Percentiles rank a stretch among this genome's conserved stretches.
Evolutionary conservation across 1,284 basidiomycete species (phyloP).

Genomic region (Chiua sp.): DNA sequence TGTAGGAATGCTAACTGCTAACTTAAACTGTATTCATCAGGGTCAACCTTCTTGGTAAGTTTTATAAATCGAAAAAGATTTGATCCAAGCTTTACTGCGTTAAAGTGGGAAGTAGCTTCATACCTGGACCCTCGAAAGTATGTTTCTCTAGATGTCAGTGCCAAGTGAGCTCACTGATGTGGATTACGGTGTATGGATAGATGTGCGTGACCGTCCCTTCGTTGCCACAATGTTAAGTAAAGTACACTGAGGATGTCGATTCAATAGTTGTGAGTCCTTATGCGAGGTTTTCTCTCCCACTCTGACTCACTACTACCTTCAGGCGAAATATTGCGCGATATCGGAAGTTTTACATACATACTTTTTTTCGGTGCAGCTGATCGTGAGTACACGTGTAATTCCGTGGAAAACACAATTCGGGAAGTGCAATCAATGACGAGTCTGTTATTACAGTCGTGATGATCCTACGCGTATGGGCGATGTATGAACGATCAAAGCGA

Average conservation of each 20-base stretch:
- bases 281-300: not conserved
- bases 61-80: not conserved
- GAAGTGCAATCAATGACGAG: not conserved
- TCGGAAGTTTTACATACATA: not conserved
- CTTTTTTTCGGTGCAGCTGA: not conserved
- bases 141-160: not conserved
- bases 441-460: not conserved
- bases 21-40: not conserved
- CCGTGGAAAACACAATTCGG: too few species aligned
- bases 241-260: not conserved
- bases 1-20: not conserved
- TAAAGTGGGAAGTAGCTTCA: not conserved
- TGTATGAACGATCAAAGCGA: not conserved
- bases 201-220: not conserved
- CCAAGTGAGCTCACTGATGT: not conserved
- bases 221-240: not conserved
- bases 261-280: not conserved
- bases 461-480: not conserved
- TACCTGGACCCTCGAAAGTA: not conserved
- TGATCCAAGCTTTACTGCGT: not conserved
- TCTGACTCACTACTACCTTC: not conserved
- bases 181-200: not conserved
- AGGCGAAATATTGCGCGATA: not conserved
- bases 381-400: not conserved
- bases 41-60: not conserved